phyloP scores from a whole-genome alignment of 1,284 basidiomycete species.

The Cutaneotrichosporon dermatis region DNA sequence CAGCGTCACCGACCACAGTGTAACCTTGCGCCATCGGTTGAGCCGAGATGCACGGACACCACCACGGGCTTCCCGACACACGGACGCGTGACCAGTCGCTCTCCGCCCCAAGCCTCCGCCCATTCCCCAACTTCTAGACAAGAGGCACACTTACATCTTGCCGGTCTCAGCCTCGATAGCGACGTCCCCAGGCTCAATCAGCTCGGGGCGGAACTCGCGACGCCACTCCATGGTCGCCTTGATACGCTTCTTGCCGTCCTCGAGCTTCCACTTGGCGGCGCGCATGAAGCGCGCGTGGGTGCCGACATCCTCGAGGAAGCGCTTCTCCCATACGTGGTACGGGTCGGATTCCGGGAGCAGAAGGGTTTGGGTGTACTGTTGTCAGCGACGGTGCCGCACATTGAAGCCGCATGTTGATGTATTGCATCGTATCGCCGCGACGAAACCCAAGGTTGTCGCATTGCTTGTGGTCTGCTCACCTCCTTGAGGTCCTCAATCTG shows the following conservation, averaged over 20 bases:
- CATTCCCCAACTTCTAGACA: too few relatives aligned
- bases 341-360: constrained; percentile 62
- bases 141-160: constrained; percentile 64
- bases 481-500: constrained; percentile 59
- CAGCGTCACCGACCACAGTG: too few relatives aligned
- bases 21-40: too few relatives aligned
- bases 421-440: not conserved
- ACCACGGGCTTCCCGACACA: too few relatives aligned
- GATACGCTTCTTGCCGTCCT: constrained; percentile 70
- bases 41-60: too few relatives aligned
- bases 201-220: constrained; percentile 71
- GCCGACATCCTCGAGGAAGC: constrained; percentile 68
- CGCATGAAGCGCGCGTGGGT: constrained; percentile 76
- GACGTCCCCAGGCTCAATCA: constrained; percentile 71
- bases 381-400: not conserved
- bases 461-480: constrained; percentile 48
- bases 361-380: constrained; percentile 62
- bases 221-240: constrained; percentile 74
- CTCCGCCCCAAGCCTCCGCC: too few relatives aligned
- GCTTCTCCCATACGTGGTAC: constrained; percentile 68
- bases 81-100: too few relatives aligned
- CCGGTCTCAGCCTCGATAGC: constrained; percentile 71
- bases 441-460: not conserved
- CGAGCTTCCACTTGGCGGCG: constrained; percentile 73
- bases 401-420: not conserved